Evolutionary conservation across 805 yeast species (phyloP), one percentile per base, ranked within the genome.

Genomic region (Zygoascus biomembranicola): DNA sequence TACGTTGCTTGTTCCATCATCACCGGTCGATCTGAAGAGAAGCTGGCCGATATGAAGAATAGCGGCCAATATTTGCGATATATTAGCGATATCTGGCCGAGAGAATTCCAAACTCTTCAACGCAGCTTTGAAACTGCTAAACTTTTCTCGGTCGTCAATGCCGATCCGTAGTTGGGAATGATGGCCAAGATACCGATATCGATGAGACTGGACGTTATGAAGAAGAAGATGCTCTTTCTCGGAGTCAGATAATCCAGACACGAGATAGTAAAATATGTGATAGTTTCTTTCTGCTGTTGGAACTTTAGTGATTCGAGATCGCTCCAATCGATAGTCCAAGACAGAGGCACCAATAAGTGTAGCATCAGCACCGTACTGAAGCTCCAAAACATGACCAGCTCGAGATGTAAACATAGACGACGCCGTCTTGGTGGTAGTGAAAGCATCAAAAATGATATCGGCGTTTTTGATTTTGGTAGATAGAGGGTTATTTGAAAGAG

Each of bases 261-360:
- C 66, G 51, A 81, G 73, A 60, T 78, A 80, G 63, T 80, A 80
- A 59, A 80, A 80, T 2, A 79, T 75, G 59, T 80, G 84, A 64
- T 77, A 80, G 64, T 81, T 80, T 51, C 85, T 70, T 66, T 80
- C 85, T 35, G 73, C 69, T 5, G 70, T 63, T 39, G 78, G 75
- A 45, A 78, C 80, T 41, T 69, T 64, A 13, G 80, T 76, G 35
- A 80, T 79, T 46, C 84, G 70, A 13, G 79, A 73, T 52, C 81
- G 74, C 57, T 80, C 84, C 32, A 80, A 71, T 18, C 82, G 70
- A 59, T 79, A 80, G 60, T 79, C 79, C 56, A 78, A 75, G 26
- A 80, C 69, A 50, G 76, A 74, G 26, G 82, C 80, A 5, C 85
- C 84, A 39, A 72, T 70, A 44, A 80, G 71, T 10, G 69, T 66